Evolutionary conservation across 1,284 basidiomycete genomes (phyloP), one percentile per base, ranked within the genome.

Genomic region (Schizophyllum commune): DNA sequence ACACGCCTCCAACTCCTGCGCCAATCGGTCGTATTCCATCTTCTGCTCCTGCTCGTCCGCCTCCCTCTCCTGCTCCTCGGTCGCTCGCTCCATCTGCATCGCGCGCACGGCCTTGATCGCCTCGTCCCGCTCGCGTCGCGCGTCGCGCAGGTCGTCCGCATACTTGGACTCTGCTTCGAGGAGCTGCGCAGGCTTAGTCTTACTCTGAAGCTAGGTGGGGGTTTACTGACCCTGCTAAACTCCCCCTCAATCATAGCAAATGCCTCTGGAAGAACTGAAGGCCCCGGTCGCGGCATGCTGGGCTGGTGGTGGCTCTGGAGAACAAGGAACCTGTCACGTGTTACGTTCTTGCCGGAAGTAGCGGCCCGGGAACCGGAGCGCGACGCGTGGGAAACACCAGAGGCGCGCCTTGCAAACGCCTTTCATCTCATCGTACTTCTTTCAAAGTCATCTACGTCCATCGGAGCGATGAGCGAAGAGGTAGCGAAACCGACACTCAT

Each of bases 61-160:
- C 72, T 27, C 77, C 72, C 54, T 86, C 80, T 55, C 27, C 27
- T 68, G 83, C 83, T 70, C 75, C 79, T 47, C 78, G 1, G 74
- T 73, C 60, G 81, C 80, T 5, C 74, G 71, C 58, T 85, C 80
- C 39, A 82, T 68, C 58, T 77, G 76, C 27, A 71, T 67, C 13
- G 72, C 70, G 62, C 81, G 78, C 6, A 84, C 70, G 2, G 76
- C 70, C 55, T 79, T 77, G 15, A 83, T 55, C 0, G 82, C 81
- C 52, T 81, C 79, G 62, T 88, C 84, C 47, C 84, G 79, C 67
- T 85, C 83, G 22, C 71, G 70, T 59, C 77, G 74, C 6, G 81
- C 77, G 52, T 80, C 77, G 55, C 75, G 77, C 17, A 47, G 39
- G 9, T 47, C 39, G 39, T 47, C 39, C 17, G 39, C 39, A 8